Percentiles rank a stretch among this genome's conserved stretches.
Evolutionary conservation across 352 stramenopile genomes (phyloP).

Genomic region (Phytopythium helicoides): DNA sequence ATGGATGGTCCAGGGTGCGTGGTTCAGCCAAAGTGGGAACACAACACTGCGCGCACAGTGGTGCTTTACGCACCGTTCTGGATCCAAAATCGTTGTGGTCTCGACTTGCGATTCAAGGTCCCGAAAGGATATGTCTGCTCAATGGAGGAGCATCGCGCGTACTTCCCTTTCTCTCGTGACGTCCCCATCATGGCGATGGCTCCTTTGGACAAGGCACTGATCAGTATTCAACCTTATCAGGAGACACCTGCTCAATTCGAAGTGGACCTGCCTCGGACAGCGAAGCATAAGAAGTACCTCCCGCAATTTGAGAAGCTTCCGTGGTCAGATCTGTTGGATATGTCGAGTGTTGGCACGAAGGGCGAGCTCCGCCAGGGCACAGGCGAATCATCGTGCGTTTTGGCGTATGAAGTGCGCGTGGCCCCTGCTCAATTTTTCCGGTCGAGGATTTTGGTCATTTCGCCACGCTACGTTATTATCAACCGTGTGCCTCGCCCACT

Average conservation of each 20-base stretch:
- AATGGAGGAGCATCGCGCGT: conserved; percentile 64
- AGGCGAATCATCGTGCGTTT: conserved; percentile 59
- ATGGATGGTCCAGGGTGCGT: conserved; percentile 59
- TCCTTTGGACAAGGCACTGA: conserved; percentile 55
- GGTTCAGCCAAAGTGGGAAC: conserved; percentile 67
- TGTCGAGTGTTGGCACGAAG: conserved; percentile 72
- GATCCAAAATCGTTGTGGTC: conserved; percentile 82
- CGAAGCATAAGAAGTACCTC: conserved; percentile 66
- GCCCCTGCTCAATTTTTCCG: conserved; percentile 79
- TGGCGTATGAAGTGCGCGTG: conserved; percentile 79
- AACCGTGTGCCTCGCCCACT: conserved; percentile 60
- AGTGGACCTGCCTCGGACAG: conserved; percentile 41
- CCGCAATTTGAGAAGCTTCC: conserved; percentile 67
- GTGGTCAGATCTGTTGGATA: conserved; percentile 72
- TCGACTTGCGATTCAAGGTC: conserved; percentile 71
- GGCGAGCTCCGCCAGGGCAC: conserved; percentile 53
- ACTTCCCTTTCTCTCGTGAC: conserved; percentile 60
- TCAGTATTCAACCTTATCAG: conserved; percentile 69
- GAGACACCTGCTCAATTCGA: conserved; percentile 60
- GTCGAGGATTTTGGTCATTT: conserved; percentile 80
- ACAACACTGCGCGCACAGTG: conserved; percentile 53
- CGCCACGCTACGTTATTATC: conserved; percentile 71
- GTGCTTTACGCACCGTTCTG: conserved; percentile 77
- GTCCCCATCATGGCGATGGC: conserved; percentile 67
- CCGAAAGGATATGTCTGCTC: conserved; percentile 54